These are phyloP conservation scores for Cymodocea nodosa DNA, from an alignment of 116 monocot species.

Conservation along the genomic window DNA sequence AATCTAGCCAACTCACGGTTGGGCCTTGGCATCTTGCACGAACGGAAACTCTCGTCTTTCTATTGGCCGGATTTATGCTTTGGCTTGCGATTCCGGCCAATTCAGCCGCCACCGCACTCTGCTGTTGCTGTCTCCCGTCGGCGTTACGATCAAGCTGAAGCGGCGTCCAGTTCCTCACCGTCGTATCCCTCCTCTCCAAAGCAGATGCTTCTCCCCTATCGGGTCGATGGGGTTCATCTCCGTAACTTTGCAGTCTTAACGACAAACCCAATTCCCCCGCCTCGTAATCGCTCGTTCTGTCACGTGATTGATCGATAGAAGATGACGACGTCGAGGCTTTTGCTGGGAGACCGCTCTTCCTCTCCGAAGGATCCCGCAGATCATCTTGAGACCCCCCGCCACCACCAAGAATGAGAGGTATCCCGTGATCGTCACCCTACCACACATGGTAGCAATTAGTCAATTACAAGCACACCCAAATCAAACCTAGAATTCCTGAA, in stretches of 20 bases:
- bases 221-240: constrained; percentile 3
- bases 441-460: too few species aligned
- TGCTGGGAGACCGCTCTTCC: background rate
- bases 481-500: too few species aligned
- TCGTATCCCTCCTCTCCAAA: constrained; percentile 11
- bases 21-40: constrained; percentile 64
- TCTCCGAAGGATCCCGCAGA: background rate
- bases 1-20: constrained; percentile 35
- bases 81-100: constrained; percentile 33
- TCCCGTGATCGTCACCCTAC: background rate
- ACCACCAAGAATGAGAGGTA: constrained; percentile 8
- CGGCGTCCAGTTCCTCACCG: constrained; percentile 13
- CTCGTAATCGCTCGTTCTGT: constrained; percentile 2
- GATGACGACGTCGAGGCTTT: background rate
- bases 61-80: constrained; percentile 44
- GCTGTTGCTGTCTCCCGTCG: background rate
- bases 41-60: constrained; percentile 82
- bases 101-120: constrained; percentile 7
- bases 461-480: too few species aligned
- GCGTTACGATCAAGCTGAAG: constrained; percentile 19
- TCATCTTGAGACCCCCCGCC: background rate
- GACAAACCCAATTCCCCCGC: constrained; percentile 40
- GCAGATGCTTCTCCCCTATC: constrained; percentile 4
- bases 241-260: constrained; percentile 24
- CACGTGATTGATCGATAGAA: too few species aligned